Evolutionary conservation across 257 asterid species (phyloP).

Genomic region (Plectranthus barbatus): DNA sequence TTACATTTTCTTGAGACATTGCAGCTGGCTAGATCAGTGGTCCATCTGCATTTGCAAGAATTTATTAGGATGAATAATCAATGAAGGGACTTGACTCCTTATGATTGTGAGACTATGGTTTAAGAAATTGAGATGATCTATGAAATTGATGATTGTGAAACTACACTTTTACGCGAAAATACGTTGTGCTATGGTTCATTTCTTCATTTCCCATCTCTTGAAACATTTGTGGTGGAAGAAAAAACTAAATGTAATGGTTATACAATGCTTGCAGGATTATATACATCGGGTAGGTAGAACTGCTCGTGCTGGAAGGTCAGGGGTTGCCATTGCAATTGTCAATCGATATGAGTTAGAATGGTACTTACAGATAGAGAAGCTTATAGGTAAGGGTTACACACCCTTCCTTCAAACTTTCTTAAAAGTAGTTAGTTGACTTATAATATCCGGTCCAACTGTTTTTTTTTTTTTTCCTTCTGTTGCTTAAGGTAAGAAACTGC

Average conservation of each 20-base stretch:
- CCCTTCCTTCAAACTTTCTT: too few species aligned
- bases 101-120: background rate
- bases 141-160: background rate
- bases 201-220: background rate
- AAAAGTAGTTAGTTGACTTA: background rate
- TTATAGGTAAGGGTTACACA: conserved; percentile 41
- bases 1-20: background rate
- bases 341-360: conserved; percentile 89
- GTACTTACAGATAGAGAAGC: conserved; percentile 80
- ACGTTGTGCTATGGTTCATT: background rate
- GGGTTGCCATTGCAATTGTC: conserved; percentile 70
- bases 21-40: background rate
- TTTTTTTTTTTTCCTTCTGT: background rate
- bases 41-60: background rate
- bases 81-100: background rate
- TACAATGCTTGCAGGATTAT: conserved; percentile 54
- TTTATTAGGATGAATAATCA: background rate
- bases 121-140: background rate
- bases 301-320: conserved; percentile 96
- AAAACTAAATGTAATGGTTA: background rate
- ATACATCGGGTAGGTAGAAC: conserved; percentile 97
- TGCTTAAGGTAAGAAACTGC: conserved; percentile 65
- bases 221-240: background rate
- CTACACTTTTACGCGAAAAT: background rate
- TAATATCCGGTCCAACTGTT: background rate